Evolutionary conservation across 441 rosid species (phyloP).

Genomic region (Euphorbia schlechtendalii): DNA sequence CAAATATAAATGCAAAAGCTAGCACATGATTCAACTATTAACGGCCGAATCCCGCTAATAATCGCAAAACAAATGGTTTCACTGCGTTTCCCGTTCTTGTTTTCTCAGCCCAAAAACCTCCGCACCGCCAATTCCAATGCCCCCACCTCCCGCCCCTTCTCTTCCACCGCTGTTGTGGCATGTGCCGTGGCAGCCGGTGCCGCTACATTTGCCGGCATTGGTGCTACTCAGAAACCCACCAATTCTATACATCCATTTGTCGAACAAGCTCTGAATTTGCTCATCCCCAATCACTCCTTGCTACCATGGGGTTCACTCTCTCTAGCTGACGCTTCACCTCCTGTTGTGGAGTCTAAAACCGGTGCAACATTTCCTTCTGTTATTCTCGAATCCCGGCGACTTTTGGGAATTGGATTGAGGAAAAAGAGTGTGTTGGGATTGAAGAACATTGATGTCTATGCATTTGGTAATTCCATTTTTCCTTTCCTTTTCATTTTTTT

Average conservation of each 20-base stretch:
- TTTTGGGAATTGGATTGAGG: constrained; percentile 80
- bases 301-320: constrained; percentile 63
- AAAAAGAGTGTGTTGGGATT: constrained; percentile 64
- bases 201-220: constrained; percentile 34
- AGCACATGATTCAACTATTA: neutral
- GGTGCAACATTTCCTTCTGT: constrained; percentile 67
- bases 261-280: constrained; percentile 31
- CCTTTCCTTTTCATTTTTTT: neutral
- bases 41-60: neutral
- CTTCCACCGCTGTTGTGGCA: constrained; percentile 30
- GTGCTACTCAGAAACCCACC: constrained; percentile 21
- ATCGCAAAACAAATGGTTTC: constrained; percentile 43
- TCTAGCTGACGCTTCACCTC: constrained; percentile 47
- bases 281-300: constrained; percentile 29
- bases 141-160: constrained; percentile 22
- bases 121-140: constrained; percentile 13
- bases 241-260: constrained; percentile 31
- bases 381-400: constrained; percentile 43
- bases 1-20: no score
- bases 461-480: constrained; percentile 45
- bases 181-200: constrained; percentile 36
- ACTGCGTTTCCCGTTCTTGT: constrained; percentile 76
- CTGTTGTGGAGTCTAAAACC: constrained; percentile 55
- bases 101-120: constrained; percentile 49
- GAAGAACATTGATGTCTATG: constrained; percentile 85